A percentile compares a stretch with the other conserved stretches of the same genome.
These are phyloP conservation scores for Pistacia vera DNA, from an alignment of 345 rosid species.

Conservation along the genomic window DNA sequence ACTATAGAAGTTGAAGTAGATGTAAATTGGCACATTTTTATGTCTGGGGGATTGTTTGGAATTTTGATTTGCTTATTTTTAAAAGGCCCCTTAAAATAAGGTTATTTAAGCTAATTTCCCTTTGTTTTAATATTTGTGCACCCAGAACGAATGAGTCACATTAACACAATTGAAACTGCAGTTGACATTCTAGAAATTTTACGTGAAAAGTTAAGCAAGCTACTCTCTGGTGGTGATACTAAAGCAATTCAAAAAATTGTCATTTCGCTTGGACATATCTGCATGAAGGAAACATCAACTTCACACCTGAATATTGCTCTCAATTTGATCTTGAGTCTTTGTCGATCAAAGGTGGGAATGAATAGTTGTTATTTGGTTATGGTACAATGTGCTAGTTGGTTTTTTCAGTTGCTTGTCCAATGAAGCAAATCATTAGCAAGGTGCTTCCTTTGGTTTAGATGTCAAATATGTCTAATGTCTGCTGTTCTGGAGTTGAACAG, in stretches of 20 bases:
- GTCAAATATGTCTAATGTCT: slow-evolving; percentile 9
- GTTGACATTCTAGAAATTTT: slow-evolving; percentile 59
- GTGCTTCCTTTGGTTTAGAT: slow-evolving; percentile 9
- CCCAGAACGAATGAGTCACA: slow-evolving; percentile 20
- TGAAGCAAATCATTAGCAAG: neutral
- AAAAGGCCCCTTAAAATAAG: too few relatives aligned
- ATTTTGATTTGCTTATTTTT: too few relatives aligned
- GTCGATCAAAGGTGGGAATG: slow-evolving; percentile 81
- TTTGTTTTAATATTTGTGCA: slow-evolving; percentile 2
- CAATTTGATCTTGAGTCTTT: slow-evolving; percentile 78
- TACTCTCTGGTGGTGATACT: slow-evolving; percentile 78
- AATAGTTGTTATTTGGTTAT: neutral
- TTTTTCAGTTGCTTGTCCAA: neutral
- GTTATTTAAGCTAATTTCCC: too few relatives aligned
- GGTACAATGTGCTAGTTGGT: neutral
- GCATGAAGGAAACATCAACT: slow-evolving; percentile 70
- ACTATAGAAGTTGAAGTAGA: too few relatives aligned
- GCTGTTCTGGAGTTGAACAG: slow-evolving; percentile 44
- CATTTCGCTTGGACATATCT: slow-evolving; percentile 82
- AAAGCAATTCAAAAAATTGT: slow-evolving; percentile 82
- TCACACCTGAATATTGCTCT: slow-evolving; percentile 64
- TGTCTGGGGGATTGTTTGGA: too few relatives aligned
- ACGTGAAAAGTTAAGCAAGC: slow-evolving; percentile 74
- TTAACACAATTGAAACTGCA: slow-evolving; percentile 39
- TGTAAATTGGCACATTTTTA: too few relatives aligned